Evolutionary conservation across 2,329 filamentous ascomycete genomes (phyloP), one percentile per base, ranked within the genome.

Genomic region (Arthrinium phaeospermum): DNA sequence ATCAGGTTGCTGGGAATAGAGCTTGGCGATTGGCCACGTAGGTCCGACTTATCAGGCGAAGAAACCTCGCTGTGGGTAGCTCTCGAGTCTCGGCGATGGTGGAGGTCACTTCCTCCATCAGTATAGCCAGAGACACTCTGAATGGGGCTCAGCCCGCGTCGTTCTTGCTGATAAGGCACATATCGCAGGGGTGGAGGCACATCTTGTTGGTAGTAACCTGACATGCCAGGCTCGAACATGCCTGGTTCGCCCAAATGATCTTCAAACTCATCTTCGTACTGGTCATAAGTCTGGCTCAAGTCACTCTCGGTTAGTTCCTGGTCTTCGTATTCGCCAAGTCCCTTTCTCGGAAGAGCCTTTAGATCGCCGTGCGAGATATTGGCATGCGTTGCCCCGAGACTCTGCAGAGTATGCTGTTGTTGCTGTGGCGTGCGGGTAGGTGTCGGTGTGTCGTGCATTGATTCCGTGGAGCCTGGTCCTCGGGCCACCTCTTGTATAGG

Each of bases 121-220:
- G 90, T 92, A 78, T 95, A 96, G 74, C 95, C 96, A 14, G 94
- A 96, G 22, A 98, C 94, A 77, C 95, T 98, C 76, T 96, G 95
- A 73, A 97, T 95, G 0, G 96, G 96, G 79, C 95, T 98, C 68
- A 97, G 83, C 14, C 91, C 92, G 57, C 93, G 92, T 70, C 90
- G 88, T 76, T 92, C 90, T 14, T 90, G 87, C 76, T 91, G 88
- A 74, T 93, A 92, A 1, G 92, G 89, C n/a, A 91, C 86, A 76
- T 92, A 93, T 75, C 89, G 89, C 41, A 91, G 82, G 22, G 89
- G 90, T 3, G 89, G 88, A 2, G 90, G 90, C 2, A 92, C 90
- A 73, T 92, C 89, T 76, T 92, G 90, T 3, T 86, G 86, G 75
- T 84, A 86, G 76, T 89, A 90, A 67, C 81, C 79, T 81, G 78